Conservation (phyloP, 352 stramenopile species). For the Proteromonas lacertae region DNA sequence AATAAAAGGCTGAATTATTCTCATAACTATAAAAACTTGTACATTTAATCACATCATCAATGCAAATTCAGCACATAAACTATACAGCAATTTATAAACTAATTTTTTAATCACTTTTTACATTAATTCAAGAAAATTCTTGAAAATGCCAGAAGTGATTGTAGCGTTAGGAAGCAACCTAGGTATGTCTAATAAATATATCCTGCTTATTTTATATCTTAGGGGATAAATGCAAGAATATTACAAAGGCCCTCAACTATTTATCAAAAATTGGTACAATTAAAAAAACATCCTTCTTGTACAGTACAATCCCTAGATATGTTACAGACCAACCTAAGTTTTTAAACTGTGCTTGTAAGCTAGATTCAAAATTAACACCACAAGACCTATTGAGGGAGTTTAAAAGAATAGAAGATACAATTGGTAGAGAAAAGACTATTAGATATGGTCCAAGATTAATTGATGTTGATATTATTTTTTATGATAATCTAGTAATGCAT, state of each 20-base stretch:
- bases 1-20: too few relatives aligned
- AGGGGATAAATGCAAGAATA: neutral
- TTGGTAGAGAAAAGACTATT: conserved; percentile 29
- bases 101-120: too few relatives aligned
- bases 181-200: too few relatives aligned
- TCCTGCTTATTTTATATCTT: too few relatives aligned
- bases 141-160: too few relatives aligned
- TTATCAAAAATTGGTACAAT: neutral
- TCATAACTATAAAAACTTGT: too few relatives aligned
- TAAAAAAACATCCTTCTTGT: conserved; percentile 41
- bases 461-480: conserved; percentile 78
- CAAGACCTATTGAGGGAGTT: conserved; percentile 22
- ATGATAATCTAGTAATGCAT: conserved; percentile 27
- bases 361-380: conserved; percentile 35
- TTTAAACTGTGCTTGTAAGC: conserved; percentile 50
- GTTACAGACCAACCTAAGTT: conserved; percentile 68
- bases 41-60: too few relatives aligned
- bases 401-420: conserved; percentile 44
- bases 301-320: conserved; percentile 62
- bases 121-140: too few relatives aligned
- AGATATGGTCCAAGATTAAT: conserved; percentile 58
- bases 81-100: too few relatives aligned
- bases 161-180: too few relatives aligned
- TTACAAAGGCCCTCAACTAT: neutral
- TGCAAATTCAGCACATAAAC: too few relatives aligned